phyloP scores from a whole-genome alignment of 2,329 filamentous ascomycete genomes.

The Stagonosporopsis cucurbitacearum region DNA sequence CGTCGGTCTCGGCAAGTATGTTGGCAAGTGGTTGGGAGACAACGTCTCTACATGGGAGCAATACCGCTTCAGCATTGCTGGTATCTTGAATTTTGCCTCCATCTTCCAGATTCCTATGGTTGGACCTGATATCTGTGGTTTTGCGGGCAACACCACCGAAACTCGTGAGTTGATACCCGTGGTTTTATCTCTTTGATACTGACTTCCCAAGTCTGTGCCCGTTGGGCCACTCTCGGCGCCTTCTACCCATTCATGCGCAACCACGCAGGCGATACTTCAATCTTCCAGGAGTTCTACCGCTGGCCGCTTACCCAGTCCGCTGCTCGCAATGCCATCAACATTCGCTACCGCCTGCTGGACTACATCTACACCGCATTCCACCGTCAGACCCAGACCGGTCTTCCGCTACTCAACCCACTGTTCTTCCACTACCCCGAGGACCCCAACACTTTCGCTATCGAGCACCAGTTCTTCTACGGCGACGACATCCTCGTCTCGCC shows the following conservation, averaged over 20 bases:
- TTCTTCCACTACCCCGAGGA: constrained; percentile 73
- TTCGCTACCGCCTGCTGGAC: constrained; percentile 74
- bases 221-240: constrained; percentile 75
- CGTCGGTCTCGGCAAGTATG: constrained; percentile 68
- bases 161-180: constrained; percentile 43
- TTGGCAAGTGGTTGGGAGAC: constrained; percentile 67
- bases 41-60: constrained; percentile 53
- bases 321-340: constrained; percentile 70
- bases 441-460: constrained; percentile 57
- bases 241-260: constrained; percentile 78
- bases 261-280: constrained; percentile 64
- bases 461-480: constrained; percentile 66
- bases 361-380: constrained; percentile 78
- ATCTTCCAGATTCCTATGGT: constrained; percentile 57
- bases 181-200: background rate
- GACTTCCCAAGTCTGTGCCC: constrained; percentile 63
- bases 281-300: constrained; percentile 67
- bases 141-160: constrained; percentile 69
- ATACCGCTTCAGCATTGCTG: constrained; percentile 50
- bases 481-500: constrained; percentile 63
- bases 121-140: constrained; percentile 75
- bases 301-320: constrained; percentile 62
- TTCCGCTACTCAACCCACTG: constrained; percentile 70
- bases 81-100: constrained; percentile 53
- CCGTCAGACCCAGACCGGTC: constrained; percentile 64